These are phyloP conservation scores for Gossypium arboreum DNA, from an alignment of 345 rosid genomes.

Conservation along the genomic window DNA sequence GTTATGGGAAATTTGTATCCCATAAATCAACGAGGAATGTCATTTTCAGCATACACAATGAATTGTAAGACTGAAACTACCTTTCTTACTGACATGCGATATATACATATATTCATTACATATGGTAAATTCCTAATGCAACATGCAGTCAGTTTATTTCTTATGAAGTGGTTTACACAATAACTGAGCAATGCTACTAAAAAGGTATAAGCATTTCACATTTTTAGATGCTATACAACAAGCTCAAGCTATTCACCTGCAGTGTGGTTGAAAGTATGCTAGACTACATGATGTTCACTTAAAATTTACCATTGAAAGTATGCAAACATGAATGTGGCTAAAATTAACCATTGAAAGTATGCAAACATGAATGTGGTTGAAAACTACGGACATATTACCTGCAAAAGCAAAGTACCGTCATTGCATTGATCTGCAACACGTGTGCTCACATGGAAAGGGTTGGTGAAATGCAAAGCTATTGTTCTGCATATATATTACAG, in stretches of 20 bases:
- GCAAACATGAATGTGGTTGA: not conserved
- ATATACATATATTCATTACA: not conserved
- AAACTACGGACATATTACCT: conserved; percentile 46
- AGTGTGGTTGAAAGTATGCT: not conserved
- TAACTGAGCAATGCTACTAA: too few relatives aligned
- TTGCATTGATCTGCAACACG: conserved; percentile 76
- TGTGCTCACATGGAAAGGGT: conserved; percentile 85
- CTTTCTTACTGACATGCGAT: not conserved
- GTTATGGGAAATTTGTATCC: not conserved
- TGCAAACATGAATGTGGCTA: not conserved
- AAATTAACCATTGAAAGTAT: not conserved
- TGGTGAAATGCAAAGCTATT: conserved; percentile 89
- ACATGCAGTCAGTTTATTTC: not conserved
- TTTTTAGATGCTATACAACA: conserved; percentile 5
- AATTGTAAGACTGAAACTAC: not conserved
- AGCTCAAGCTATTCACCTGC: not conserved
- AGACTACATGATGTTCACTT: not conserved
- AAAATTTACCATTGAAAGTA: not conserved
- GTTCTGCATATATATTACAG: conserved; percentile 51
- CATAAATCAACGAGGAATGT: not conserved
- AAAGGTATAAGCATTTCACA: not conserved
- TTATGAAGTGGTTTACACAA: not conserved
- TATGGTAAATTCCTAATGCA: not conserved
- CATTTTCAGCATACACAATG: not conserved
- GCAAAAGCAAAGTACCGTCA: conserved; percentile 77